A percentile compares a stretch with the other conserved stretches of the same genome.
Conservation (phyloP, 75 land plant genomes). For the Cunninghamia lanceolata region DNA sequence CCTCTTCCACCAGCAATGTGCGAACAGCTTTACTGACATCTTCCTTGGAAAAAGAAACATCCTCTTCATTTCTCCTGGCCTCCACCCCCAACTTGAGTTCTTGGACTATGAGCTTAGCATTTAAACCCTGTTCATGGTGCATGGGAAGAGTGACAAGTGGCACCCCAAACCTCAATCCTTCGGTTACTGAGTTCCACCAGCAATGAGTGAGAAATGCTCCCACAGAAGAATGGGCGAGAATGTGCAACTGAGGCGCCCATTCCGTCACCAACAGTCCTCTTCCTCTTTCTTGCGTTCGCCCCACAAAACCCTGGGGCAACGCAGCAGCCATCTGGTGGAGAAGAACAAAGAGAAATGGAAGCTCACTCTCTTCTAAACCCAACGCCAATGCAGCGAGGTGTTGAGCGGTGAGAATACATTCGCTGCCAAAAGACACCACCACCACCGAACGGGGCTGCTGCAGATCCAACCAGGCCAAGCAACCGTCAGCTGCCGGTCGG, state of each 20-base stretch:
- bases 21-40: not conserved
- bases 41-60: not conserved
- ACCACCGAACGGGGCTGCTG: constrained; percentile 20
- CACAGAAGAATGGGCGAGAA: constrained; percentile 9
- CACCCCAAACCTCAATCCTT: constrained; percentile 14
- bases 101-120: constrained; percentile 5
- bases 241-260: constrained; percentile 24
- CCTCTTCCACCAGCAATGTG: not conserved
- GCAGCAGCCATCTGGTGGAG: not conserved
- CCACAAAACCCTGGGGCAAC: not conserved
- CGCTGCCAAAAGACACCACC: constrained; percentile 35
- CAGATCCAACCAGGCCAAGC: constrained; percentile 21
- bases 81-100: constrained; percentile 2
- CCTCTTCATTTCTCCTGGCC: not conserved
- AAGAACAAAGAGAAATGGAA: constrained; percentile 29
- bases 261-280: constrained; percentile 4
- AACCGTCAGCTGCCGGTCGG: not conserved
- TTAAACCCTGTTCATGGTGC: constrained; percentile 19
- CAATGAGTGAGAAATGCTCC: constrained; percentile 28
- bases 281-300: constrained; percentile 8
- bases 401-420: constrained; percentile 2
- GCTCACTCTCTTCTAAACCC: constrained; percentile 23
- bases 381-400: constrained; percentile 19
- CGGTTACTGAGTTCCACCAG: constrained; percentile 26
- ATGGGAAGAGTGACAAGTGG: constrained; percentile 22